Percentiles rank a stretch among this genome's conserved stretches.
Evolutionary conservation across 2,329 filamentous ascomycete species (phyloP).

Genomic region (Fusarium equiseti): DNA sequence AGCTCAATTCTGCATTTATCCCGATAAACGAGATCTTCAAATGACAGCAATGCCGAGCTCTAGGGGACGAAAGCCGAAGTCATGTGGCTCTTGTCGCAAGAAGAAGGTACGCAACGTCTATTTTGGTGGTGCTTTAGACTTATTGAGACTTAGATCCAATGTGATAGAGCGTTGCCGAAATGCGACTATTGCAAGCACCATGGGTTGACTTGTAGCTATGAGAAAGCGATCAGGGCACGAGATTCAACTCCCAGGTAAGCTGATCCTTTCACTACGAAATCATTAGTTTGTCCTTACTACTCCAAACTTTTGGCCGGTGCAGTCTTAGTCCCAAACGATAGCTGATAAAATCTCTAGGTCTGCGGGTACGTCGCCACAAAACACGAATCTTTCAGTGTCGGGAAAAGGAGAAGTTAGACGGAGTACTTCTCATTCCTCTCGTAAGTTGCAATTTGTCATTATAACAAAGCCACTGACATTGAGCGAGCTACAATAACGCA

Average conservation of each 20-base stretch:
- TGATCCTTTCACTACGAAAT: too few species aligned
- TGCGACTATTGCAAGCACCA: slow-evolving; percentile 15
- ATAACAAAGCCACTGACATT: fast-evolving
- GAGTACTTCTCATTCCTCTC: fast-evolving
- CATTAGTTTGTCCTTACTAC: too few species aligned
- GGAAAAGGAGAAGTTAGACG: fast-evolving
- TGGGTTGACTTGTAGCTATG: not conserved
- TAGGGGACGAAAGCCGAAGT: not conserved
- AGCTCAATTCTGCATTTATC: not conserved
- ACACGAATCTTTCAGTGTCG: fast-evolving
- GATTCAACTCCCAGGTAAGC: not conserved
- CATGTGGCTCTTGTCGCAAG: slow-evolving; percentile 17
- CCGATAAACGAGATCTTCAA: not conserved
- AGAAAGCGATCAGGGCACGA: not conserved
- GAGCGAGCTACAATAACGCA: fast-evolving
- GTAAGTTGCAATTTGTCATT: not conserved
- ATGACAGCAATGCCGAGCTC: not conserved
- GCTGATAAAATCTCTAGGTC: not conserved
- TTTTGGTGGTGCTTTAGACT: fast-evolving
- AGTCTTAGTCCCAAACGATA: too few species aligned
- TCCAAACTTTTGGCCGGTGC: too few species aligned
- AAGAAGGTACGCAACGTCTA: not conserved
- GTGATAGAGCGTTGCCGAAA: not conserved
- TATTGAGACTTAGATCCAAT: not conserved
- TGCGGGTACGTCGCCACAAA: not conserved